Evolutionary conservation across 768 basidiomycete genomes (phyloP).

Genomic region (Auriscalpium microsporum): DNA sequence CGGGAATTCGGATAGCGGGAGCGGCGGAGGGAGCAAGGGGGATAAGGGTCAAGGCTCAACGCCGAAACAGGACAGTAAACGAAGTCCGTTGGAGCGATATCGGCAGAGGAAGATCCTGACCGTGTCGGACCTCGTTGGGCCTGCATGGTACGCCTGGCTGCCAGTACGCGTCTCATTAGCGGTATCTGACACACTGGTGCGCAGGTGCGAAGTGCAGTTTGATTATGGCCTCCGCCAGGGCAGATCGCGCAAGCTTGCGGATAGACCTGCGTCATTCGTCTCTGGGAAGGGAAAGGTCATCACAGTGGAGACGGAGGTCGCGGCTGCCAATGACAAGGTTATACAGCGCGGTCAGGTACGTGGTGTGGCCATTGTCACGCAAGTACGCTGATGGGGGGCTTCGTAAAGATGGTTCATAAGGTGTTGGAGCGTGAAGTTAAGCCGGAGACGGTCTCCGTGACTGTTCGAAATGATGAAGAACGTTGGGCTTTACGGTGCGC

Average conservation of each 20-base stretch:
- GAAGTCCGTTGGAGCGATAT: conserved; percentile 9
- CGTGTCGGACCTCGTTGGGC: conserved; percentile 14
- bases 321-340: conserved; percentile 44
- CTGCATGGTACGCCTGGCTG: conserved; percentile 10
- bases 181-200: background rate
- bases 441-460: conserved; percentile 46
- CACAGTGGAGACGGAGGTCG: conserved; percentile 39
- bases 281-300: conserved; percentile 56
- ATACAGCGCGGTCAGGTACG: conserved; percentile 50
- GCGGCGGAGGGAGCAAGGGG: background rate
- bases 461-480: conserved; percentile 51
- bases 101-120: conserved; percentile 4
- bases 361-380: background rate
- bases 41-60: background rate
- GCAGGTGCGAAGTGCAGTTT: conserved; percentile 72
- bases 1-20: background rate
- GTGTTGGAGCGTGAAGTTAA: conserved; percentile 66
- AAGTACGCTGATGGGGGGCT: too few species aligned
- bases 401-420: conserved; percentile 59
- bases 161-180: background rate
- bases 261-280: conserved; percentile 48
- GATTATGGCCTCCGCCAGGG: conserved; percentile 65
- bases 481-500: conserved; percentile 68
- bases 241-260: conserved; percentile 37
- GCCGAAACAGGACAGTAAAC: background rate